Conservation (phyloP, 306 rosid genomes). For the Arachis hypogaea region DNA sequence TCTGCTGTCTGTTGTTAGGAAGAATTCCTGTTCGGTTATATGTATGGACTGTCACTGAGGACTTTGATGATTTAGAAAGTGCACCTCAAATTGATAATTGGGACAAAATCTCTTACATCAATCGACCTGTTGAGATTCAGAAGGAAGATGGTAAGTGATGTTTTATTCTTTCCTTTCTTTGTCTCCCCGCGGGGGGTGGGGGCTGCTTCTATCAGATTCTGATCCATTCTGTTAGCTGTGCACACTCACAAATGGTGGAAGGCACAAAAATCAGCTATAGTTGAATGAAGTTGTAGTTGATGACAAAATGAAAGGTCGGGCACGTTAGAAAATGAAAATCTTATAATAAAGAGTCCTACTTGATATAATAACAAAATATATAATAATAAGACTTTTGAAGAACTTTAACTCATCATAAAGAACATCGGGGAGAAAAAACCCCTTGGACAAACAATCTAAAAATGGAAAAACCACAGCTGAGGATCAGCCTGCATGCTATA, state of each 20-base stretch:
- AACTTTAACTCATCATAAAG: neutral
- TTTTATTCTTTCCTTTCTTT: neutral
- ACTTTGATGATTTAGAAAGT: constrained; percentile 76
- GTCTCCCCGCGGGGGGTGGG: too few relatives aligned
- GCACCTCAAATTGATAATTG: constrained; percentile 81
- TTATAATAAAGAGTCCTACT: neutral
- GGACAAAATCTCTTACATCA: constrained; percentile 87
- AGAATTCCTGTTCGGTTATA: constrained; percentile 89
- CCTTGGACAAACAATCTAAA: neutral
- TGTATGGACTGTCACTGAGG: constrained; percentile 63
- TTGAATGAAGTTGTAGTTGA: neutral
- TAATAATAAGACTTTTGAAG: neutral
- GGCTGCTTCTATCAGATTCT: neutral
- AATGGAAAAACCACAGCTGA: neutral
- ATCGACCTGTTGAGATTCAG: constrained; percentile 76
- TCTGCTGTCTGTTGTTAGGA: constrained; percentile 49
- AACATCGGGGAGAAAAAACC: too few relatives aligned
- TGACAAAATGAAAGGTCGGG: neutral
- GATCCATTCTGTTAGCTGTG: constrained; percentile 6
- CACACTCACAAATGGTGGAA: neutral
- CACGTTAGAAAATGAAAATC: neutral
- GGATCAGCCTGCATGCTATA: neutral
- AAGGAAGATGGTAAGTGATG: constrained; percentile 71
- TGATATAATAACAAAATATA: neutral
- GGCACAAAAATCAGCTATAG: neutral